Evolutionary conservation across 768 basidiomycete genomes (phyloP), one percentile per base, ranked within the genome.

Genomic region (Baorangia bicolor): DNA sequence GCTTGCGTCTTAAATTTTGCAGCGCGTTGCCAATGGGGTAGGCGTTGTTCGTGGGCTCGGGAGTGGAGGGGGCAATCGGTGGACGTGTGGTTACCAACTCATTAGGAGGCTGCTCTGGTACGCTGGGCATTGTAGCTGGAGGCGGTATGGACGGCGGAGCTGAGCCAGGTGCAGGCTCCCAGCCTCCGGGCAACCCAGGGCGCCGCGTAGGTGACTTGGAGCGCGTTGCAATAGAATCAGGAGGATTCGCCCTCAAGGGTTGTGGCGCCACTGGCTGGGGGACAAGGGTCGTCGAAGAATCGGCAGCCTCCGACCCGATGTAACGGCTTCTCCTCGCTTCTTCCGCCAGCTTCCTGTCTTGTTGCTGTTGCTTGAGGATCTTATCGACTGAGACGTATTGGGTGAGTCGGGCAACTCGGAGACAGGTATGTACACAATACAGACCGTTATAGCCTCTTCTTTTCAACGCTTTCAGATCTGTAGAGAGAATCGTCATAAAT

Each of bases 401-500:
- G 35, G 62, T 51, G 62, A 55, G 41, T 40, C 5, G 12, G 11
- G 12, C 64, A 47, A 60, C 62, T 46, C 33, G 7, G 21, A 13
- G 14, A 31, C 2, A 47, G 13, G 11, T 55, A 35, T 33, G 14
- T 56, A 40, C 38, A 31, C 40, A 10, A 42, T 13, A 64, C 76
- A 5, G 60, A 89, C 91, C 88, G 63, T 94, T 92, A 67, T 92
- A 95, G 6, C 93, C 94, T 59, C 93, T 78, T 37, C 93, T 77
- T 64, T 86, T 87, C 58, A 97, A 70, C 3, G 92, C 85, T 55
- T 84, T 81, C 38, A 98, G 73, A 60, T 95, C 92, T 0, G 95
- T 98, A 0, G 93, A 92, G 18, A 99, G 78, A 50, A 99, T 92
- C 0, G 94, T 97, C 83, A 92, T 90, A 61, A 98, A 88, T 9